Percentiles rank a stretch among this genome's conserved stretches.
Conservation (phyloP, 805 yeast species). For the Metschnikowia cerradonensis region DNA sequence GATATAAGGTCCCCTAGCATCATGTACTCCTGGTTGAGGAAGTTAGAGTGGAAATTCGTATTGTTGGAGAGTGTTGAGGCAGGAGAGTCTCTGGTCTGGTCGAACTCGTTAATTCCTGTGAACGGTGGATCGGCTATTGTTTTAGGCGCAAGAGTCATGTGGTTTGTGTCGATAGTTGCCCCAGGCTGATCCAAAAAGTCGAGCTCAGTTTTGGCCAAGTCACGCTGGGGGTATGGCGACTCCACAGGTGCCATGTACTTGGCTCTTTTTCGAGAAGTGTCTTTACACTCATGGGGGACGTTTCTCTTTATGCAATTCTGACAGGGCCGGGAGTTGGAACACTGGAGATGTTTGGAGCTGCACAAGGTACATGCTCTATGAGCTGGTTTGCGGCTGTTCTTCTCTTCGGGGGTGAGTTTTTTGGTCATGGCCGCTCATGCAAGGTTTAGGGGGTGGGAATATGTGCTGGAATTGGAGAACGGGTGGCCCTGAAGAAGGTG, state of each 20-base stretch:
- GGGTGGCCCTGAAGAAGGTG: neutral
- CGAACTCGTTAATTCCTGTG: neutral
- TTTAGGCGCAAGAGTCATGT: slow-evolving; percentile 1
- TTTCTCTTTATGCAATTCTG: slow-evolving; percentile 64
- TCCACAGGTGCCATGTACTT: slow-evolving; percentile 27
- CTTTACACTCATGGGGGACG: slow-evolving; percentile 51
- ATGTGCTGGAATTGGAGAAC: neutral
- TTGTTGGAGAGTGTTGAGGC: slow-evolving; percentile 14
- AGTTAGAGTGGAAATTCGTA: slow-evolving; percentile 37
- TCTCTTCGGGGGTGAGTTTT: slow-evolving; percentile 50
- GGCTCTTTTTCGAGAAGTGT: slow-evolving; percentile 53
- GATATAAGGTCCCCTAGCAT: slow-evolving; percentile 48
- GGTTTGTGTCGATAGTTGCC: neutral
- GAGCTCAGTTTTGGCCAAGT: neutral
- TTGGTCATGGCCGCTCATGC: slow-evolving; percentile 50
- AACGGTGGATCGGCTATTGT: neutral
- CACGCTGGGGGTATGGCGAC: neutral
- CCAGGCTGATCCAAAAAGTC: neutral
- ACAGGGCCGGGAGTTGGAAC: slow-evolving; percentile 68
- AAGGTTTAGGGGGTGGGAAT: neutral
- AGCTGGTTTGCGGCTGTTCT: slow-evolving; percentile 55
- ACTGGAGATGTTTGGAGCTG: slow-evolving; percentile 69
- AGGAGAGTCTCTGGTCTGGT: slow-evolving; percentile 7
- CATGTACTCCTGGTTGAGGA: slow-evolving; percentile 48
- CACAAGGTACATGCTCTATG: slow-evolving; percentile 70